phyloP scores from a whole-genome alignment of 768 basidiomycete genomes.

The Mycena galopus region DNA sequence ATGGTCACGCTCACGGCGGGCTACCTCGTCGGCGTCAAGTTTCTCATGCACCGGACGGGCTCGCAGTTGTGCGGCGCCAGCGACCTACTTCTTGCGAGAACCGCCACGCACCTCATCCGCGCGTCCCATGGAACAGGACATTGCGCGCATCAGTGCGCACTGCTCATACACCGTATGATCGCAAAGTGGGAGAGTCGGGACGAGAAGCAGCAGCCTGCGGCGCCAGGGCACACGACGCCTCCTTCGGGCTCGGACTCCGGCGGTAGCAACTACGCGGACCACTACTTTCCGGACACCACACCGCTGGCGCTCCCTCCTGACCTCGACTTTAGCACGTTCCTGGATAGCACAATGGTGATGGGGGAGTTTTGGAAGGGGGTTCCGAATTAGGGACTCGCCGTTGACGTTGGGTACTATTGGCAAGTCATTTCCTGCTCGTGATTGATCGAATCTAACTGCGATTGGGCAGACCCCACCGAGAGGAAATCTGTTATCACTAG shows the following conservation, averaged over 20 bases:
- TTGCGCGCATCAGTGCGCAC: neutral
- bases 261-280: neutral
- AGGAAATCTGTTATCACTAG: too few relatives aligned
- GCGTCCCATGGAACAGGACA: constrained; percentile 19
- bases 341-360: neutral
- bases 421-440: neutral
- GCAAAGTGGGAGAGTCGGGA: constrained; percentile 2
- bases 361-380: constrained; percentile 7
- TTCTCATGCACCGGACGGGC: constrained; percentile 37
- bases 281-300: neutral
- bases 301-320: neutral
- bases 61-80: constrained; percentile 23
- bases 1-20: constrained; percentile 47
- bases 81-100: constrained; percentile 20
- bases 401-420: neutral
- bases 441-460: too few relatives aligned
- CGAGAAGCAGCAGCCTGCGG: neutral
- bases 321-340: constrained; percentile 12
- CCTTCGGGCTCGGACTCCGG: neutral
- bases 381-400: neutral
- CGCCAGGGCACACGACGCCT: neutral
- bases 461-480: too few relatives aligned
- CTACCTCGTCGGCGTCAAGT: constrained; percentile 49
- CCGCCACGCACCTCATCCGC: neutral
- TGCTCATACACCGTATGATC: neutral